Percentiles rank a stretch among this genome's conserved stretches.
Evolutionary conservation across 2,329 filamentous ascomycete genomes (phyloP).

Genomic region (Helicocarpus griseus): DNA sequence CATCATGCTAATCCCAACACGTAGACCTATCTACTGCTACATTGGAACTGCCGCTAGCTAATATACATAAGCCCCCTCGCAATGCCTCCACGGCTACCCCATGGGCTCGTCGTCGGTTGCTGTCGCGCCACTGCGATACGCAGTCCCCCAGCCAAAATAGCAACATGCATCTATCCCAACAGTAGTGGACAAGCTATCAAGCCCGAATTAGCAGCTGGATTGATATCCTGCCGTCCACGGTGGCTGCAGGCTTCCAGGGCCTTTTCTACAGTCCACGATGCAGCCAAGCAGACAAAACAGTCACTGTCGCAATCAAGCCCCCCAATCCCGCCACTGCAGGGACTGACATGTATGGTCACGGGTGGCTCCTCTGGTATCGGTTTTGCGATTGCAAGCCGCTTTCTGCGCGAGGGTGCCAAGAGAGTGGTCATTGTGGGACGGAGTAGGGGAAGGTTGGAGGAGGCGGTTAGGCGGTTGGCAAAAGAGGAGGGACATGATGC

Average conservation of each 20-base stretch:
- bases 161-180: neutral
- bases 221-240: neutral
- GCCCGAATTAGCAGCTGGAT: neutral
- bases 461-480: slow-evolving; percentile 24
- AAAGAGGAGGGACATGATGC: neutral
- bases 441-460: slow-evolving; percentile 36
- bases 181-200: neutral
- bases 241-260: neutral
- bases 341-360: slow-evolving; percentile 47
- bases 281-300: neutral
- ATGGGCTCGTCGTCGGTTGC: neutral
- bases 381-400: slow-evolving; percentile 54
- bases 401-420: slow-evolving; percentile 51
- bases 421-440: slow-evolving; percentile 54
- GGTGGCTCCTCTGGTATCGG: slow-evolving; percentile 65
- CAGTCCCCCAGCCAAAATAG: neutral
- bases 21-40: neutral
- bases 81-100: neutral
- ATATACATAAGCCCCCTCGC: neutral
- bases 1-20: neutral
- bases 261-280: neutral
- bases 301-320: neutral
- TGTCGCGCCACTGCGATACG: neutral
- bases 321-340: slow-evolving; percentile 18
- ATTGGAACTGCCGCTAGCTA: neutral